Base-by-base conservation (phyloP, 805 yeast species). In the Nakazawaea pomicola region DNA sequence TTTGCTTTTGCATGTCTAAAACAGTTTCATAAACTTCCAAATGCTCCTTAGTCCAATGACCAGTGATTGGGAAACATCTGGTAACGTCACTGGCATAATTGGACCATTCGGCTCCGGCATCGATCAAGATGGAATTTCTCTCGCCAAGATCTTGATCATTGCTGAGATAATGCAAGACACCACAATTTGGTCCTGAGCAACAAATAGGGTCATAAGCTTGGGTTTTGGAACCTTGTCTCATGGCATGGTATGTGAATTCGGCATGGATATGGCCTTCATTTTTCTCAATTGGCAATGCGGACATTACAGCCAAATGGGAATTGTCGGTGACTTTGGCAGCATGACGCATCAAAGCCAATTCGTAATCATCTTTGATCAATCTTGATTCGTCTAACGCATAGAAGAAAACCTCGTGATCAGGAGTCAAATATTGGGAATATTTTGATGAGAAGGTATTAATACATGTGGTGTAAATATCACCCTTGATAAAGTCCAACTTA, bases 101-200 rank as follows among this genome's bases (percentile, higher is more conserved):
- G 49, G 77, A 76, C 96, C 97, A 91, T 62, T 91, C 98, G 2
- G 96, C 95, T 42, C 99, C 99, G 7, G 98, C 97, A 65, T 91
- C 99, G 40, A 91, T 81, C 46, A 91, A 72, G 10, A 91, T 72
- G 5, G 90, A 73, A 35, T 74, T 77, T 53, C 78, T 80, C 15
- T 72, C 74, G 9, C 59, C 68, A 44, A 81, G 54, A 3, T 70
- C 64, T 38, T 77, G 82, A 53, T 89, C 93, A 55, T 91, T 91
- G 54, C 80, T 81, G 15, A 85, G 80, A 56, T 90, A 91, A 60
- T 91, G 99, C 46, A 91, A 71, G 2, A 96, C 88, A 12, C 95
- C 87, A 59, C 96, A 86, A 49, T 81, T 79, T 24, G 95, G 81
- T 0, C 98, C 99, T 3, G 95, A 75, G 54, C 99, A 90, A 59